Evolutionary conservation across 2,329 filamentous ascomycete species (phyloP).

Genomic region (Periconia digitata): DNA sequence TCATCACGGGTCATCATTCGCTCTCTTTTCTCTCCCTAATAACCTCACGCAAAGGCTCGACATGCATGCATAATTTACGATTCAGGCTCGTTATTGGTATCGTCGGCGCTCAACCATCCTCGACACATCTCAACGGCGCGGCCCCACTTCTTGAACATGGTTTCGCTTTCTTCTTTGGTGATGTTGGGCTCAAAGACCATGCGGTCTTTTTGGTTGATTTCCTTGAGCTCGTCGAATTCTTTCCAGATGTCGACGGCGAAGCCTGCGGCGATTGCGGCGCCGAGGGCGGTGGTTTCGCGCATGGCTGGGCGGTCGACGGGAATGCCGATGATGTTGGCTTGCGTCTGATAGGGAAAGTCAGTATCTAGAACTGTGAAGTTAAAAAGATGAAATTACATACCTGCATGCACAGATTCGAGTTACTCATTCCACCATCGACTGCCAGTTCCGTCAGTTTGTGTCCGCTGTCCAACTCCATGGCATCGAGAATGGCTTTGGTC

Average conservation of each 20-base stretch:
- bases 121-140: slow-evolving; percentile 78
- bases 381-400: slow-evolving; percentile 24
- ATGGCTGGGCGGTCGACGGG: slow-evolving; percentile 82
- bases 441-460: slow-evolving; percentile 74
- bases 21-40: too few species aligned
- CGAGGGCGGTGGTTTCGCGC: slow-evolving; percentile 87
- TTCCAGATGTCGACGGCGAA: slow-evolving; percentile 80
- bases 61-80: not conserved
- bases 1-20: too few species aligned
- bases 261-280: slow-evolving; percentile 87
- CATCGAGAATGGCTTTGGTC: slow-evolving; percentile 86
- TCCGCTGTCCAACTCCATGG: slow-evolving; percentile 84
- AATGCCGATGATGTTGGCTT: slow-evolving; percentile 83
- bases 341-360: slow-evolving; percentile 57
- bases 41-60: not conserved
- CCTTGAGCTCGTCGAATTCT: slow-evolving; percentile 70
- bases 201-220: slow-evolving; percentile 70
- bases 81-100: slow-evolving; percentile 26
- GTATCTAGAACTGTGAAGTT: slow-evolving; percentile 9
- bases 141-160: slow-evolving; percentile 71
- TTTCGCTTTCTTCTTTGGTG: slow-evolving; percentile 57
- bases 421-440: slow-evolving; percentile 88
- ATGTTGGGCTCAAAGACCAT: slow-evolving; percentile 71
- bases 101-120: slow-evolving; percentile 64
- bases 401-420: slow-evolving; percentile 87